phyloP scores from a whole-genome alignment of 768 basidiomycete genomes.

The Serendipita vermifera region DNA sequence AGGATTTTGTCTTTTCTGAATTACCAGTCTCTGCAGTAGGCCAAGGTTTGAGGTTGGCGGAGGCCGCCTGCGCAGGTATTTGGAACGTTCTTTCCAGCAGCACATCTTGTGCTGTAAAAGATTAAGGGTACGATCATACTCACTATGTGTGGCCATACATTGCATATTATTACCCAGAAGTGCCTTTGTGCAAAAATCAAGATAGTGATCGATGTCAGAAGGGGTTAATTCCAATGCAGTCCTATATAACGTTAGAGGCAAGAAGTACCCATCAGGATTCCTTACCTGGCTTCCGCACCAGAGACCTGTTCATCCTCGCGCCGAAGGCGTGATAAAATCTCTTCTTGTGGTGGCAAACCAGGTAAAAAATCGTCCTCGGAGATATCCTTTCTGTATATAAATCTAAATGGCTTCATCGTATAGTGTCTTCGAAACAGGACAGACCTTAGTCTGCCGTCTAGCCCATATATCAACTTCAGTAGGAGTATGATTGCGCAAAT shows the following conservation, averaged over 20 bases:
- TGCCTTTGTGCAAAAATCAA: constrained; percentile 49
- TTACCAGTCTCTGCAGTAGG: constrained; percentile 24
- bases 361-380: constrained; percentile 46
- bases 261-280: not conserved
- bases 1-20: not conserved
- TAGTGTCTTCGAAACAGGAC: constrained; percentile 29
- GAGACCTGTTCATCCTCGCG: constrained; percentile 23
- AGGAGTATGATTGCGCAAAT: constrained; percentile 49
- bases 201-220: constrained; percentile 45
- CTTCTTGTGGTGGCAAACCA: constrained; percentile 39
- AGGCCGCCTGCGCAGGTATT: not conserved
- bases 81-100: constrained; percentile 8
- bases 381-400: constrained; percentile 20
- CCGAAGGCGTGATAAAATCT: constrained; percentile 35
- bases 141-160: constrained; percentile 21
- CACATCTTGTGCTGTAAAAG: constrained; percentile 10
- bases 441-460: constrained; percentile 56
- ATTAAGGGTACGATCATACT: constrained; percentile 11
- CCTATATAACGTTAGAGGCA: constrained; percentile 26
- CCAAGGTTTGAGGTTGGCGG: constrained; percentile 14
- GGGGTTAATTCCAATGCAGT: constrained; percentile 40
- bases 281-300: not conserved
- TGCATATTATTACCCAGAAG: constrained; percentile 26
- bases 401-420: not conserved
- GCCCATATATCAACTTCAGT: constrained; percentile 74